These are phyloP conservation scores for Colletotrichum melonis DNA, from an alignment of 2,329 filamentous ascomycete species.

Conservation along the genomic window DNA sequence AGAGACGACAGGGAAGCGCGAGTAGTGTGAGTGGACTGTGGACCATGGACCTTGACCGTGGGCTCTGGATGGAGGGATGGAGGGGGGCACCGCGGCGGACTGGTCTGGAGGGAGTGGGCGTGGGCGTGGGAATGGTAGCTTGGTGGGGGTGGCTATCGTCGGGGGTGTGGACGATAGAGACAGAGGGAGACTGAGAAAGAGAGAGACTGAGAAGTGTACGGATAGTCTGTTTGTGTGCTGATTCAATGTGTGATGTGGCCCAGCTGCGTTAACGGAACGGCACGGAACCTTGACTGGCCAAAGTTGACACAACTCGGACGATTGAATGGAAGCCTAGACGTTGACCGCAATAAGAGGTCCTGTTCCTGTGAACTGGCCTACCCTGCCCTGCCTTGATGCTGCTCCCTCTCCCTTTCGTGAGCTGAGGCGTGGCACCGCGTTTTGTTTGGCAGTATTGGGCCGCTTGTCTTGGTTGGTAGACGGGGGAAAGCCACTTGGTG, in stretches of 20 bases:
- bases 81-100: not conserved
- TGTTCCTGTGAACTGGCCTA: not conserved
- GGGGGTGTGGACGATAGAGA: not conserved
- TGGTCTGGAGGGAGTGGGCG: not conserved
- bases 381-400: not conserved
- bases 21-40: constrained; percentile 27
- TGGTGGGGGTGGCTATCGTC: constrained; percentile 10
- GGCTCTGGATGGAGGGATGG: not conserved
- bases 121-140: not conserved
- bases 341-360: not conserved
- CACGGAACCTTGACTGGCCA: constrained; percentile 20
- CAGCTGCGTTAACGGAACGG: constrained; percentile 8
- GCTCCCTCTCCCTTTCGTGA: not conserved
- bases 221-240: not conserved
- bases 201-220: not conserved
- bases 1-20: constrained; percentile 25
- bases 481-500: constrained; percentile 8
- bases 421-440: not conserved
- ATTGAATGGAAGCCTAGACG: not conserved
- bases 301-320: not conserved
- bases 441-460: constrained; percentile 1
- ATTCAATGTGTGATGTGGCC: constrained; percentile 7
- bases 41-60: constrained; percentile 4
- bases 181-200: not conserved
- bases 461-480: constrained; percentile 20